Evolutionary conservation across 2,329 filamentous ascomycete genomes (phyloP).

Genomic region (Fusarium buxicola): DNA sequence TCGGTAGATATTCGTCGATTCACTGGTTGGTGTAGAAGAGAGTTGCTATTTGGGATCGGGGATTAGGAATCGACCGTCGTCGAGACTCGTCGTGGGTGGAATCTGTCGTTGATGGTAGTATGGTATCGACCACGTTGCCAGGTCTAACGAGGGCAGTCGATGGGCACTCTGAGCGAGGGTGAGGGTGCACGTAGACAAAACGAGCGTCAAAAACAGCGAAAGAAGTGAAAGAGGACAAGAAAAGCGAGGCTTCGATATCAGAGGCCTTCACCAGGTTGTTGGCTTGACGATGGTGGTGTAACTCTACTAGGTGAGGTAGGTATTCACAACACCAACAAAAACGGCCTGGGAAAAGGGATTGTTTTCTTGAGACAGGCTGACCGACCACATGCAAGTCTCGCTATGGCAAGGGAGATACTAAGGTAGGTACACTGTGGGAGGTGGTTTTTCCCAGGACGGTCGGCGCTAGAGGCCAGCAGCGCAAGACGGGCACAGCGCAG

Average conservation of each 20-base stretch:
- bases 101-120: background rate
- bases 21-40: background rate
- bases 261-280: constrained; percentile 39
- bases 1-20: constrained; percentile 28
- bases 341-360: constrained; percentile 47
- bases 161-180: constrained; percentile 42
- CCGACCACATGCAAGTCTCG: constrained; percentile 39
- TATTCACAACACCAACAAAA: constrained; percentile 38
- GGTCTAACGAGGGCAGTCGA: constrained; percentile 18
- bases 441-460: constrained; percentile 33
- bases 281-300: constrained; percentile 38
- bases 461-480: constrained; percentile 5
- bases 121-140: constrained; percentile 13
- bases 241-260: constrained; percentile 31
- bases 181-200: constrained; percentile 38
- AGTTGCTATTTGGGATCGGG: constrained; percentile 5
- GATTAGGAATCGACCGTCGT: constrained; percentile 23
- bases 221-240: constrained; percentile 23
- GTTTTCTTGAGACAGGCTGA: constrained; percentile 43
- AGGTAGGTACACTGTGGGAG: constrained; percentile 1
- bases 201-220: constrained; percentile 41
- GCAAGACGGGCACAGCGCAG: constrained; percentile 33
- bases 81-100: constrained; percentile 15
- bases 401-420: constrained; percentile 25
- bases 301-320: constrained; percentile 26